Percentiles rank a stretch among this genome's conserved stretches.
Evolutionary conservation across 306 rosid species (phyloP).

Genomic region (Cucurbita moschata): DNA sequence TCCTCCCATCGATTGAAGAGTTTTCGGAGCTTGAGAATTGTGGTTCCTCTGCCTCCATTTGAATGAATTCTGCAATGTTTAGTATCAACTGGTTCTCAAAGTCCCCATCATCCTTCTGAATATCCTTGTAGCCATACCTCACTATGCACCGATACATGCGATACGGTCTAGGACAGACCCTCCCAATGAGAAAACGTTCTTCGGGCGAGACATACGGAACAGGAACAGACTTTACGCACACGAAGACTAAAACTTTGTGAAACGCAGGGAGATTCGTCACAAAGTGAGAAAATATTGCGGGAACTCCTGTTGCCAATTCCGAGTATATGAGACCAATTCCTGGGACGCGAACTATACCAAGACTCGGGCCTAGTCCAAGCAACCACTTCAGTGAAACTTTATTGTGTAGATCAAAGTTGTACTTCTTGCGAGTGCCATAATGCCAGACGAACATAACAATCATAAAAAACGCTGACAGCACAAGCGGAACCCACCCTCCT

Average conservation of each 20-base stretch:
- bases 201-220: constrained; percentile 76
- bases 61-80: constrained; percentile 72
- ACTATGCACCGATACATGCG: constrained; percentile 80
- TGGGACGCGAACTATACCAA: constrained; percentile 83
- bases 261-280: constrained; percentile 87
- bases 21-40: constrained; percentile 42
- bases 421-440: constrained; percentile 64
- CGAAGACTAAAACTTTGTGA: constrained; percentile 69
- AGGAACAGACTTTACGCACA: constrained; percentile 76
- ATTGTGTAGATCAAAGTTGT: constrained; percentile 62
- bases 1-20: constrained; percentile 58
- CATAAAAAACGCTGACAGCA: constrained; percentile 49
- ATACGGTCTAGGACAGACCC: constrained; percentile 63
- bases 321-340: constrained; percentile 84
- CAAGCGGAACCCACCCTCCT: constrained; percentile 90
- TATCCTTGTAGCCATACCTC: constrained; percentile 81
- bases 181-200: constrained; percentile 75
- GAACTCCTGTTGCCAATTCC: constrained; percentile 72
- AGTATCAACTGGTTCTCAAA: constrained; percentile 73
- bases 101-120: constrained; percentile 62
- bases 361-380: constrained; percentile 74
- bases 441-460: constrained; percentile 71
- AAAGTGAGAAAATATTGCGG: constrained; percentile 80
- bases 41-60: constrained; percentile 70
- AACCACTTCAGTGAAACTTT: constrained; percentile 83